These are phyloP conservation scores for Leccinum obscurum DNA, from an alignment of 768 basidiomycete species.

Conservation along the genomic window DNA sequence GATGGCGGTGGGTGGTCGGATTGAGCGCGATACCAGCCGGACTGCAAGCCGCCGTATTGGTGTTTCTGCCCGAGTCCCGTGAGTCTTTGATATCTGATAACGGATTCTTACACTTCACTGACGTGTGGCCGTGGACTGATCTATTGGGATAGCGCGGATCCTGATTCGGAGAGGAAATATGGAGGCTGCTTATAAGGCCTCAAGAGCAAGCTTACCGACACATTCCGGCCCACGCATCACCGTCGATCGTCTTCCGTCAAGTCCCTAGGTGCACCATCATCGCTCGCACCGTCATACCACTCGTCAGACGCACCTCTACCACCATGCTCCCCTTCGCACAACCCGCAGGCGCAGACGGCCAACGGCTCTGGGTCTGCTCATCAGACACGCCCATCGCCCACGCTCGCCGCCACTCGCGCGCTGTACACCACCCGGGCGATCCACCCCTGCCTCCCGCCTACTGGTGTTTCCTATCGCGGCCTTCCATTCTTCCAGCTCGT, in stretches of 20 bases:
- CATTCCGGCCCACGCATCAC: slow-evolving; percentile 33
- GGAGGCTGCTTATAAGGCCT: slow-evolving; percentile 44
- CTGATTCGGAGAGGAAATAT: slow-evolving; percentile 57
- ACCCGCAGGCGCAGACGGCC: slow-evolving; percentile 11
- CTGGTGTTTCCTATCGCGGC: slow-evolving; percentile 63
- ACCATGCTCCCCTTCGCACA: slow-evolving; percentile 24
- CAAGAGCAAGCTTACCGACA: slow-evolving; percentile 34
- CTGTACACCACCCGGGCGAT: slow-evolving; percentile 70
- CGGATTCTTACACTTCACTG: neutral
- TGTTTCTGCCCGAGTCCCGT: slow-evolving; percentile 81
- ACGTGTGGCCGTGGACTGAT: neutral
- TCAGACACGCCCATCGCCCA: slow-evolving; percentile 24
- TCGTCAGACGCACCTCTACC: slow-evolving; percentile 24
- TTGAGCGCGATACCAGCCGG: slow-evolving; percentile 69
- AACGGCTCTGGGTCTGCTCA: slow-evolving; percentile 16
- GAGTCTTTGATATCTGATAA: slow-evolving; percentile 27
- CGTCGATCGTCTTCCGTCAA: slow-evolving; percentile 36
- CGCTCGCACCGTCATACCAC: slow-evolving; percentile 24
- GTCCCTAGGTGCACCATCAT: slow-evolving; percentile 33
- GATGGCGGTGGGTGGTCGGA: slow-evolving; percentile 88
- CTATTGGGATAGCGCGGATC: slow-evolving; percentile 49
- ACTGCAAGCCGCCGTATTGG: slow-evolving; percentile 58
- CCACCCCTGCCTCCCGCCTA: slow-evolving; percentile 66
- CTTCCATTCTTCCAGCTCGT: slow-evolving; percentile 77
- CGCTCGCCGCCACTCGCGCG: slow-evolving; percentile 38